Conservation (phyloP, 2,329 filamentous ascomycete genomes). For the Fusarium liriodendri region DNA sequence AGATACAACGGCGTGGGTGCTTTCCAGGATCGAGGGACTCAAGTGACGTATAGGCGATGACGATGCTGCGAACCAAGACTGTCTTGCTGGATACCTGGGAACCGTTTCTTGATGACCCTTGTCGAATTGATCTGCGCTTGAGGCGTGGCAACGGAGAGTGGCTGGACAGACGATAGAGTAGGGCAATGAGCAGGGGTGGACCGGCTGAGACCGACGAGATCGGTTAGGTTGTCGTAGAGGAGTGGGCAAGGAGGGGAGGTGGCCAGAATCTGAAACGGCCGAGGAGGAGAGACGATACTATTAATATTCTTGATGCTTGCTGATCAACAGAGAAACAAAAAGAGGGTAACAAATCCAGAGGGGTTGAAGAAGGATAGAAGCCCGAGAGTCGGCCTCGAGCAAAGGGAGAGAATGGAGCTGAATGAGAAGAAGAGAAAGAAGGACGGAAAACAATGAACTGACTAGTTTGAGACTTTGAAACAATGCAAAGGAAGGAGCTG, state of each 20-base stretch:
- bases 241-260: constrained; percentile 18
- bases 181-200: constrained; percentile 20
- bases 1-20: constrained; percentile 10
- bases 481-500: not conserved
- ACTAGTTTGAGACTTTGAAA: not conserved
- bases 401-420: constrained; percentile 8
- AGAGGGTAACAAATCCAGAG: constrained; percentile 4
- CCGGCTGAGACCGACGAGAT: constrained; percentile 20
- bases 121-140: constrained; percentile 29
- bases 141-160: constrained; percentile 12
- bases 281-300: constrained; percentile 21
- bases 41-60: constrained; percentile 30
- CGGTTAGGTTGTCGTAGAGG: constrained; percentile 24
- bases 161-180: constrained; percentile 14
- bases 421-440: not conserved
- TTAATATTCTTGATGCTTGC: constrained; percentile 23
- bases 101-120: constrained; percentile 35
- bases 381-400: constrained; percentile 5
- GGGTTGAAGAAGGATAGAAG: constrained; percentile 7
- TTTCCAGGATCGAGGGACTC: constrained; percentile 19
- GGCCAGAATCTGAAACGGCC: constrained; percentile 28
- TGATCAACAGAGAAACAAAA: constrained; percentile 17
- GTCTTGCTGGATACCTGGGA: constrained; percentile 18
- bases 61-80: constrained; percentile 17
- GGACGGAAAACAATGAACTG: not conserved